Conservation (phyloP, 2,329 filamentous ascomycete genomes). For the Sporothrix pseudoabietina region DNA sequence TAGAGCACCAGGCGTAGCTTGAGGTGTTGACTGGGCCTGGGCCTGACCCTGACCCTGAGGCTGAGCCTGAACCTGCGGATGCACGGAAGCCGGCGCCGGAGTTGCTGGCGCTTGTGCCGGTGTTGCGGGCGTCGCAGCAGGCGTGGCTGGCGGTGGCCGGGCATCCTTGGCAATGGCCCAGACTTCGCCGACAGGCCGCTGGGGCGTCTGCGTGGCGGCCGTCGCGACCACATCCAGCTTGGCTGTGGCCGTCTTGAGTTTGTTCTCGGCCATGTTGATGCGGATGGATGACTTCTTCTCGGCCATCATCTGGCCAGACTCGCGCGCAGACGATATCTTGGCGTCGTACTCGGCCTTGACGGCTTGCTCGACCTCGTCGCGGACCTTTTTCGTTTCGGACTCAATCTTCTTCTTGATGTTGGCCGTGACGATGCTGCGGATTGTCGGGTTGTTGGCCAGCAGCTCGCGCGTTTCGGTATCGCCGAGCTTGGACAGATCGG, state of each 20-base stretch:
- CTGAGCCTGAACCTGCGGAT: background rate
- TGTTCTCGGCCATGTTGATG: conserved; percentile 77
- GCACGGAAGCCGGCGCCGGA: background rate
- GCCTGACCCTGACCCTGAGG: background rate
- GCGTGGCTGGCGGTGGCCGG: conserved; percentile 49
- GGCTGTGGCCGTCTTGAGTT: conserved; percentile 62
- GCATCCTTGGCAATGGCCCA: conserved; percentile 77
- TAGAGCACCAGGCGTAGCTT: conserved; percentile 27
- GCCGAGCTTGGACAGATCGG: conserved; percentile 52
- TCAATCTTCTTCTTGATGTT: conserved; percentile 73
- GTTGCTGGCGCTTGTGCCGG: conserved; percentile 25
- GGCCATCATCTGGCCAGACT: conserved; percentile 70
- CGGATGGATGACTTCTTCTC: conserved; percentile 74
- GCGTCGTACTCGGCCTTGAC: conserved; percentile 54
- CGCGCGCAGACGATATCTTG: conserved; percentile 56
- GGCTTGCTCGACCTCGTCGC: conserved; percentile 54
- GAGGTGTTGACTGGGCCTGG: background rate
- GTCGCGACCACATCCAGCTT: conserved; percentile 79
- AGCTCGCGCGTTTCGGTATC: conserved; percentile 61
- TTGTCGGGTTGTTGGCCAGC: conserved; percentile 57
- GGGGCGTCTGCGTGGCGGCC: conserved; percentile 81
- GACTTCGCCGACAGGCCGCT: conserved; percentile 80
- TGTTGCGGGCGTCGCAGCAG: conserved; percentile 31
- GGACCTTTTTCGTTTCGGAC: conserved; percentile 62
- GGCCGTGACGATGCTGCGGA: conserved; percentile 59